Base-by-base conservation (phyloP, 208 protist genomes). In the Polymyxa betae region DNA sequence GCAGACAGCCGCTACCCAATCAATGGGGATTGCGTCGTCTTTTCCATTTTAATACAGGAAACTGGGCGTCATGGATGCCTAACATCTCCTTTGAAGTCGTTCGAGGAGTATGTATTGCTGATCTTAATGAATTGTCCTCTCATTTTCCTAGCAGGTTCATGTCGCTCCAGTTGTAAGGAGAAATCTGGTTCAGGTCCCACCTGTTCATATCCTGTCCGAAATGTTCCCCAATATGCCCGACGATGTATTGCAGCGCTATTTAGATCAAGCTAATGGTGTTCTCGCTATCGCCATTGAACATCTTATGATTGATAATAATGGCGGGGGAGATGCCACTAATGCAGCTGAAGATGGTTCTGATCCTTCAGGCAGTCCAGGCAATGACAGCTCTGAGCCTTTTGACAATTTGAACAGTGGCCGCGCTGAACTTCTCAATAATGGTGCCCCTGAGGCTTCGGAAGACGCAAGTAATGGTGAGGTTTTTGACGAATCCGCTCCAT, bases 1-100 rank as follows among this genome's bases (percentile, higher is more conserved):
- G 5, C 24, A 24, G 49, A 60, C 49, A 60, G 49, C 5, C 12
- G 49, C 24, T 60, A 35, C 72, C 5, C 16, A 5, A 82, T 35
- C 35, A 5, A 40, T 82, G 72, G 72, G 40, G 72, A 20, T 43
- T 82, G 16, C 5, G 72, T 5, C 72, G 72, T 20, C 35, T 82
- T 5, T 45, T 82, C n/a, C 72, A 35, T 82, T 82, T 82, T 43
- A 82, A 82, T 82, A 82, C 72, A n/a, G 72, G 72, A 5, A 12
- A 82, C 12, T 82, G 72, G 72, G 72, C 72, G 5, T 5, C 72
- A 35, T 82, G 72, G 72, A 5, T 82, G 5, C 72, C 72, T 12
- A 82, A 5, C n/a, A 12, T 82, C 12, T 82, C 72, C 5, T 82
- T 82, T 43, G 72, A 82, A n/a, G n/a, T 82, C 5, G 72, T 82